Evolutionary conservation across 805 yeast species (phyloP).

Genomic region (Lipomyces starkeyi): DNA sequence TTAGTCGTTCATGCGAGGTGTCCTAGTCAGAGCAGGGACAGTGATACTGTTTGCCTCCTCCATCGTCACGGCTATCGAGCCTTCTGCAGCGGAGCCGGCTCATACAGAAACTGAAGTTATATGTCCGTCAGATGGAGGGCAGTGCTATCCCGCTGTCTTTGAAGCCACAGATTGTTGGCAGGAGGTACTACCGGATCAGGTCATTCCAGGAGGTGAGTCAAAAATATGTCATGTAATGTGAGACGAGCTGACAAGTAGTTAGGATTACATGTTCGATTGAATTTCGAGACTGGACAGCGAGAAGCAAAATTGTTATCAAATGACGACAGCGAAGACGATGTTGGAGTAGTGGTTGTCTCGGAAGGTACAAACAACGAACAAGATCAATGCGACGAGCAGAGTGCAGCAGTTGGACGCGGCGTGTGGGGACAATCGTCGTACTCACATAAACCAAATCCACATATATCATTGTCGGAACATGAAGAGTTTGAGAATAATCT

Average conservation of each 20-base stretch:
- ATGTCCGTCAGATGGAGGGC: slow-evolving; percentile 10
- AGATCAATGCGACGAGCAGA: background rate
- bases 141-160: slow-evolving; percentile 49
- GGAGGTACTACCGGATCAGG: slow-evolving; percentile 69
- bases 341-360: slow-evolving; percentile 37
- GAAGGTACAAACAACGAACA: slow-evolving; percentile 1
- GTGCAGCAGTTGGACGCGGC: slow-evolving; percentile 12
- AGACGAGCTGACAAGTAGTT: background rate
- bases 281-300: slow-evolving; percentile 70
- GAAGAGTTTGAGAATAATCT: slow-evolving; percentile 28
- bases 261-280: slow-evolving; percentile 78
- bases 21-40: background rate
- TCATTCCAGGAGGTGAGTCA: slow-evolving; percentile 59
- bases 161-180: slow-evolving; percentile 74
- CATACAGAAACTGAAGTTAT: background rate
- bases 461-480: slow-evolving; percentile 27
- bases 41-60: background rate
- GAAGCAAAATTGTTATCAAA: slow-evolving; percentile 68
- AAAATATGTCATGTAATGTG: background rate
- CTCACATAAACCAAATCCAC: slow-evolving; percentile 37
- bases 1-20: background rate
- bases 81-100: background rate
- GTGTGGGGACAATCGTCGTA: slow-evolving; percentile 23
- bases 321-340: slow-evolving; percentile 38
- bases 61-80: background rate